Evolutionary conservation across 768 basidiomycete genomes (phyloP), one percentile per base, ranked within the genome.

Genomic region (Saitozyma sp.): DNA sequence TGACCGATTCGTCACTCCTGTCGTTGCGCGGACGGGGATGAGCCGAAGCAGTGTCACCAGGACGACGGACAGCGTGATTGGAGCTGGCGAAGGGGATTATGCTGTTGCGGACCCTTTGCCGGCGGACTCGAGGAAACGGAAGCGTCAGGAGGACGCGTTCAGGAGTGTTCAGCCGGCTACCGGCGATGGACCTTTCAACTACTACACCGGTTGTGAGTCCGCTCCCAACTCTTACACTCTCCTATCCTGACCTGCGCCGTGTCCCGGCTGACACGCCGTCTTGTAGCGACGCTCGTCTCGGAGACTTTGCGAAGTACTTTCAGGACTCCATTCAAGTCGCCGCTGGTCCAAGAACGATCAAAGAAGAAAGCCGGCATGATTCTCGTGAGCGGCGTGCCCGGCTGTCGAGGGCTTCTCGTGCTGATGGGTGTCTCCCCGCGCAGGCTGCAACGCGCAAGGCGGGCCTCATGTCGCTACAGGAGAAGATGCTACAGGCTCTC

Each of bases 111-210:
- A 46, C 11, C 48, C 61, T 20, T 45, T 45, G n/a, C 58, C 58
- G 9, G 58, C 1, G 38, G 58, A 53, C 58, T 59, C n/a, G 52
- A 64, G 39, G 56, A 69, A 69, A 40, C 41, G 54, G 45, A 66
- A 62, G n/a, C 57, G 53, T 39, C 67, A 72, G 43, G 50, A 57
- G 20, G 61, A 64, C 54, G 65, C 56, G 3, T 65, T 72, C 56
- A 60, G 60, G 46, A 54, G 54, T 37, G 63, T 72, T 0, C 58
- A 66, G 10, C 65, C 70, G 3, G 58, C 58, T 9, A 59, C 46
- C 16, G 70, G 66, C 2, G 58, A 61, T 10, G 70, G 70, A 1
- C 67, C 67, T 9, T 72, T 51, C 42, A 52, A 58, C 8, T 67
- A 62, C 42, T 72, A 72, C 43, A 63, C 62, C 43, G 57, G 56